Base-by-base conservation (phyloP, 495 filamentous ascomycete genomes). In the Xylaria telfairii region DNA sequence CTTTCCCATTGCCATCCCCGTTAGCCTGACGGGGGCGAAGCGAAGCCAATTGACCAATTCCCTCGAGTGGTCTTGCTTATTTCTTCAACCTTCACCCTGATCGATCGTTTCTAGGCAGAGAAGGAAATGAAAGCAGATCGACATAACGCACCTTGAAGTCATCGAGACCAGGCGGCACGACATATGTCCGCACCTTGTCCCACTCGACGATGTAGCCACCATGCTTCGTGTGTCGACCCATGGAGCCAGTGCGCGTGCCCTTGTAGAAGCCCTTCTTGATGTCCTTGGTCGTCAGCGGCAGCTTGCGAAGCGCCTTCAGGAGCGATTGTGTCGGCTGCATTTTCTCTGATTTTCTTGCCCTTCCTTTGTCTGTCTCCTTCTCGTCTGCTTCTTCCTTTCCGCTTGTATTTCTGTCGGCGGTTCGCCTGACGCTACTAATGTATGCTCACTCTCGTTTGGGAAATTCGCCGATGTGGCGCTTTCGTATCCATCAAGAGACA, bases 231-330 rank as follows among this genome's bases (percentile, higher is more conserved):
- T 97, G 95, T 41, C 84, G 79, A 72, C 96, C 96, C 90, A 95
- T 93, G 46, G 90, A 88, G 15, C 96, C 96, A 0, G 92, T 89
- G 28, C 95, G 86, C 70, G 89, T 98, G 77, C 96, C 96, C 85
- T 98, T 98, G 89, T 98, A 98, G 88, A 90, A 99, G 61, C 93
- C 96, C 79, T 94, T 93, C 78, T 91, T 92, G 83, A 93, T 90
- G 79, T 92, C 89, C 83, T 99, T 99, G 71, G 96, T 98, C 5
- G 92, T 97, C 66, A 99, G 85, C 24, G 85, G 83, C 53, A 92
- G 83, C 64, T 91, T 90, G 76, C 92, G 90, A 74, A 81, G 87
- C 59, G 86, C 85, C 79, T 85, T 84, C 73, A 88, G 85, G 79
- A 97, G 90, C 44, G 87, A 78, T 68, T 89, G 82, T 24, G 95